Evolutionary conservation across 2,329 filamentous ascomycete species (phyloP).

Genomic region (Emericellopsis cladophorae): DNA sequence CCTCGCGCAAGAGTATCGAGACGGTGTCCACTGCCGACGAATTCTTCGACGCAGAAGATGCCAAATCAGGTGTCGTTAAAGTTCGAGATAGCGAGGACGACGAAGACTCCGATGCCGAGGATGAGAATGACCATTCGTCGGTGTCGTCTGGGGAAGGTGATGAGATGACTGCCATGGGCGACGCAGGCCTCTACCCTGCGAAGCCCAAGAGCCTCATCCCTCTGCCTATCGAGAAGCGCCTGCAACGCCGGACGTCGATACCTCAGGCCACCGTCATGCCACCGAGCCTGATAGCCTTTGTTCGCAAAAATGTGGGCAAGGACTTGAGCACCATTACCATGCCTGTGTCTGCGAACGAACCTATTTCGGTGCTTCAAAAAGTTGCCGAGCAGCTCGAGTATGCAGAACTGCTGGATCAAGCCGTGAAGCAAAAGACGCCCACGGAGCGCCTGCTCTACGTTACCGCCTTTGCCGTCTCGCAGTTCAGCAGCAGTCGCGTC

Average conservation of each 20-base stretch:
- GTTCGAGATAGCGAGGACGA: slow-evolving; percentile 64
- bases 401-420: slow-evolving; percentile 67
- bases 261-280: slow-evolving; percentile 64
- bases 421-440: slow-evolving; percentile 46
- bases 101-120: slow-evolving; percentile 39
- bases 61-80: slow-evolving; percentile 49
- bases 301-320: slow-evolving; percentile 96
- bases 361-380: slow-evolving; percentile 75
- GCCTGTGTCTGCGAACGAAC: slow-evolving; percentile 95
- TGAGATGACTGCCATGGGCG: slow-evolving; percentile 45
- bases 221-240: slow-evolving; percentile 53
- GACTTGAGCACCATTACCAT: slow-evolving; percentile 94
- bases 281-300: slow-evolving; percentile 83
- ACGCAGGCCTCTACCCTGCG: slow-evolving; percentile 56
- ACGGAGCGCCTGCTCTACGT: slow-evolving; percentile 71
- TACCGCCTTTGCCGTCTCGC: slow-evolving; percentile 80
- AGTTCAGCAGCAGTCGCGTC: slow-evolving; percentile 68
- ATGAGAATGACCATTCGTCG: slow-evolving; percentile 43
- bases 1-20: slow-evolving; percentile 57
- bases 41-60: slow-evolving; percentile 81
- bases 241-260: slow-evolving; percentile 59
- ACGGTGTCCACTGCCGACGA: slow-evolving; percentile 69
- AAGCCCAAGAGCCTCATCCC: slow-evolving; percentile 67
- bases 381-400: slow-evolving; percentile 89
- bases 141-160: slow-evolving; percentile 47